Conservation (phyloP, 1,284 basidiomycete genomes). For the Marasmius tenuissimus region DNA sequence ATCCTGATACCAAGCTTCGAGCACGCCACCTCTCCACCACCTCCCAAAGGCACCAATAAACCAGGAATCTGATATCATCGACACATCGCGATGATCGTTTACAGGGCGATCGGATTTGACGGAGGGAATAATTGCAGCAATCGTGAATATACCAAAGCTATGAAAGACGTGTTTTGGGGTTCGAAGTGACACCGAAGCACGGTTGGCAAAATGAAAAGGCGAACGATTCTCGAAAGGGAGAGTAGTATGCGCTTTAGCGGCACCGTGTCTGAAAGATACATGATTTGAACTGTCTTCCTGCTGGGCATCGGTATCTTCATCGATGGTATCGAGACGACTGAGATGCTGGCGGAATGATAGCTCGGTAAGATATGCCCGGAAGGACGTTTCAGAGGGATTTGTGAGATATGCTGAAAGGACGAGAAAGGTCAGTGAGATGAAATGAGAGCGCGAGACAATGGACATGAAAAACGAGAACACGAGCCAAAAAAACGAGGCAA, state of each 20-base stretch:
- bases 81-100: conserved; percentile 38
- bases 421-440: conserved; percentile 19
- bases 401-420: conserved; percentile 79
- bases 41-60: conserved; percentile 85
- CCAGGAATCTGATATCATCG: conserved; percentile 73
- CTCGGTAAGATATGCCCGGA: conserved; percentile 92
- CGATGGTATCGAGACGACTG: conserved; percentile 71
- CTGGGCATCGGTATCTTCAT: conserved; percentile 44
- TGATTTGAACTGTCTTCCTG: conserved; percentile 32
- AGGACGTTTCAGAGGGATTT: conserved; percentile 90
- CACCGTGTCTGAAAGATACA: conserved; percentile 32
- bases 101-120: conserved; percentile 32
- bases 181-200: conserved; percentile 87
- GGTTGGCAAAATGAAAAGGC: conserved; percentile 87
- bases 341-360: conserved; percentile 94
- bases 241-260: conserved; percentile 24
- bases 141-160: conserved; percentile 81
- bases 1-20: conserved; percentile 72
- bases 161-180: conserved; percentile 91
- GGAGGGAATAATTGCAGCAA: conserved; percentile 73
- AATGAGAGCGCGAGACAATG: conserved; percentile 8
- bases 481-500: no score
- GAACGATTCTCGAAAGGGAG: conserved; percentile 42
- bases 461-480: conserved; percentile 8
- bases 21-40: conserved; percentile 81